Evolutionary conservation across 2,329 filamentous ascomycete species (phyloP), one percentile per base, ranked within the genome.

Genomic region (Corynespora cassiicola): DNA sequence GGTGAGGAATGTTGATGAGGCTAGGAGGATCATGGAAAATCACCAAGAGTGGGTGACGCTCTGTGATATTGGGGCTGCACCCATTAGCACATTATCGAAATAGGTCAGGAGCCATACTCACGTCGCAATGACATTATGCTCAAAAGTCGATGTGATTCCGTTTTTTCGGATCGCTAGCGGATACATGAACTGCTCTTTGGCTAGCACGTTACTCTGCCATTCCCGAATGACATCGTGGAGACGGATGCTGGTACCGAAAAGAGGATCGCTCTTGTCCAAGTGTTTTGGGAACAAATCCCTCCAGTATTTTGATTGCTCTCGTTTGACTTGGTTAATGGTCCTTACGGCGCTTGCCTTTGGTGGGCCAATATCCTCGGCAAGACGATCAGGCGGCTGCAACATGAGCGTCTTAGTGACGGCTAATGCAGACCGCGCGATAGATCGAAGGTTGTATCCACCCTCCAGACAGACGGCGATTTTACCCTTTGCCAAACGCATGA

Each of bases 391-490:
- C 8, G 92, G 89, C 59, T 99, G 91, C 15, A 94, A 90, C 90
- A 99, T 97, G 28, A 99, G 76, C 1, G 92, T 96, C 43, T 85
- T 84, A 1, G 90, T 94, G 1, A 99, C 94, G 3, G 92, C 90
- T 4, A 96, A 78, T 1, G 94, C 91, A 4, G 94, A 97, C 40
- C 88, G 85, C 0, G 94, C 95, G 42, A 99, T 99, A 1, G 94
- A 94, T 31, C 84, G 77, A 16, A 99, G 81, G 57, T 97, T 97
- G 70, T 99, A 99, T 7, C 94, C 94, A 15, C 94, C 94, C 68
- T 99, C 94, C 2, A 99, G 77, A 62, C 91, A 96, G 7, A 96
- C 92, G 2, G 89, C 88, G 10, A 99, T 79, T 62, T 91, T 96
- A 18, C 94, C 94, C 28, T 85, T 79, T 1, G 94, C 92, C 14